phyloP scores from a whole-genome alignment of 208 protist genomes.

The Trichomonas gallinae region DNA sequence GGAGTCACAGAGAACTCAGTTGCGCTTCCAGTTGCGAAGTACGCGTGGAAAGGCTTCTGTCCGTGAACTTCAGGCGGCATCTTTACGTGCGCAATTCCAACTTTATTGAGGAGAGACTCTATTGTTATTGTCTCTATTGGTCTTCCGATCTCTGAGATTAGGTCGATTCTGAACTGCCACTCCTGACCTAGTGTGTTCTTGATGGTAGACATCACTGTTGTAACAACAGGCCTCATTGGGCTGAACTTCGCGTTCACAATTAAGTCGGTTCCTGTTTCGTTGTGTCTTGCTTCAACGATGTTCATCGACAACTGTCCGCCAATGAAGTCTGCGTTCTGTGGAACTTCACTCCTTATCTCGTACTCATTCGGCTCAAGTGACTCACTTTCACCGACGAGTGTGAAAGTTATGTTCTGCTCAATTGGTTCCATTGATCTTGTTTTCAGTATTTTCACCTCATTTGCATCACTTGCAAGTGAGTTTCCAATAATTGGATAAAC shows the following conservation, averaged over 20 bases:
- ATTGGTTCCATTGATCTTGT: background rate
- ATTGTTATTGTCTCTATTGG: background rate
- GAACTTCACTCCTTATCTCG: background rate
- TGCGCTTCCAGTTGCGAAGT: background rate
- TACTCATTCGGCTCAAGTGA: background rate
- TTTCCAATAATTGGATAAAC: slow-evolving; percentile 19
- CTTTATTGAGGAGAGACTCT: background rate
- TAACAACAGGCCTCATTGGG: background rate
- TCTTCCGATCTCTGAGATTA: background rate
- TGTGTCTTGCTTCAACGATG: background rate
- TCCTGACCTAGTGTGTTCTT: background rate
- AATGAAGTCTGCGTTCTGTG: background rate
- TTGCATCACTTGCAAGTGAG: background rate
- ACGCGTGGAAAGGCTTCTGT: background rate
- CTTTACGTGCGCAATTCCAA: background rate
- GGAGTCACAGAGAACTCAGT: background rate
- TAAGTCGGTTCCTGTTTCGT: background rate
- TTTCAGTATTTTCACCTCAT: background rate
- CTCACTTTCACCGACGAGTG: background rate
- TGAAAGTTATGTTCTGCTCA: background rate
- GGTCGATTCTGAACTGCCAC: background rate
- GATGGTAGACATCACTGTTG: background rate
- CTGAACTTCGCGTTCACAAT: background rate
- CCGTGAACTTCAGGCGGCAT: background rate
- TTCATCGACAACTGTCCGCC: background rate